Evolutionary conservation across 768 basidiomycete species (phyloP).

Genomic region (Lactarius hatsudake): DNA sequence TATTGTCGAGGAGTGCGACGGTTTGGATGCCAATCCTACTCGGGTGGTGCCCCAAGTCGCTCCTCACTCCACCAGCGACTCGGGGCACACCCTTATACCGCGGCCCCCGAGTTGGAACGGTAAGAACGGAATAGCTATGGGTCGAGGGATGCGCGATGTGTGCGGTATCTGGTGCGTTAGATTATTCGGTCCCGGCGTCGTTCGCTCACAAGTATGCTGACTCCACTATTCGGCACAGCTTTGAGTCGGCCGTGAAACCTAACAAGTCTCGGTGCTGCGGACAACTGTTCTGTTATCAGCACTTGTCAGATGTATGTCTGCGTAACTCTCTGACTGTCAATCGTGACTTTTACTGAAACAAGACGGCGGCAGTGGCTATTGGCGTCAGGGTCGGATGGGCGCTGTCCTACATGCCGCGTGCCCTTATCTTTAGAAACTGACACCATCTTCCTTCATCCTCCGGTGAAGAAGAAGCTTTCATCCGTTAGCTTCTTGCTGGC

Average conservation of each 20-base stretch:
- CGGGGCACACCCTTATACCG: background rate
- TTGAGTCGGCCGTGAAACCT: conserved; percentile 27
- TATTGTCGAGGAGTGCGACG: conserved; percentile 23
- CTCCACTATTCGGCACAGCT: conserved; percentile 22
- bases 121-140: conserved; percentile 21
- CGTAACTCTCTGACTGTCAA: background rate
- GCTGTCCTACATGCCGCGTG: conserved; percentile 28
- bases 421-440: conserved; percentile 24
- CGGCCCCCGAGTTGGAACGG: conserved; percentile 24
- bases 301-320: conserved; percentile 27
- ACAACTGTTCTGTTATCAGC: conserved; percentile 28
- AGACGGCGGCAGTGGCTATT: conserved; percentile 21
- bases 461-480: conserved; percentile 8
- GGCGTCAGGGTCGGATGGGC: conserved; percentile 24
- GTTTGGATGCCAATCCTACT: background rate
- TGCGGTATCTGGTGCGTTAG: conserved; percentile 28
- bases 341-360: background rate
- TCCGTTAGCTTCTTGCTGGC: conserved; percentile 8
- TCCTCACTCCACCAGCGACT: conserved; percentile 6
- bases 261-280: conserved; percentile 28
- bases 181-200: conserved; percentile 4
- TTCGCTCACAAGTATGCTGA: background rate
- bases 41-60: background rate
- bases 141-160: conserved; percentile 23
- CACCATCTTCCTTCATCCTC: conserved; percentile 26